Evolutionary conservation across 2,329 filamentous ascomycete species (phyloP).

Genomic region (Aspergillus neotritici): DNA sequence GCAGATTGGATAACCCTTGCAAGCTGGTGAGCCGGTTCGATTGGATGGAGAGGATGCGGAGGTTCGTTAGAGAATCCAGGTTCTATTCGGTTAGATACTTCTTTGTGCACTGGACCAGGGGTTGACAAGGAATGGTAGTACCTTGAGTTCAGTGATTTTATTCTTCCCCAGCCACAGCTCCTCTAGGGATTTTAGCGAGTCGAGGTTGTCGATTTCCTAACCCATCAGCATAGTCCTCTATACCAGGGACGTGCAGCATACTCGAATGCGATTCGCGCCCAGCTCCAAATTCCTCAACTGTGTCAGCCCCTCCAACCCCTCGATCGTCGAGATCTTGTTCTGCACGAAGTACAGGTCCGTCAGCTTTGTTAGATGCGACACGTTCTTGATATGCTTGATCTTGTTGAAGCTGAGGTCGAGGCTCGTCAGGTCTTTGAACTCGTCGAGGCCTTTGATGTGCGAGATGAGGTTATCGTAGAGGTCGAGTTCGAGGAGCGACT

Average conservation of each 20-base stretch:
- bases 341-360: slow-evolving; percentile 87
- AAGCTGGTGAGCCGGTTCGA: slow-evolving; percentile 84
- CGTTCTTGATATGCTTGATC: slow-evolving; percentile 94
- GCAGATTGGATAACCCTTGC: slow-evolving; percentile 65
- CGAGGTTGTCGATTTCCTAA: slow-evolving; percentile 77
- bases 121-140: slow-evolving; percentile 12
- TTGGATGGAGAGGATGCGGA: slow-evolving; percentile 88
- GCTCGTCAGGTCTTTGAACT: slow-evolving; percentile 66
- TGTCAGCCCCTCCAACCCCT: slow-evolving; percentile 69
- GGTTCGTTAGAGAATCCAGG: slow-evolving; percentile 66
- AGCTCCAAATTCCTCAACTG: slow-evolving; percentile 80
- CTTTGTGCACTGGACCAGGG: not conserved
- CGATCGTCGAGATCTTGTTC: slow-evolving; percentile 86
- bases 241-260: slow-evolving; percentile 21
- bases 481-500: slow-evolving; percentile 75
- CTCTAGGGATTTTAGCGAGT: slow-evolving; percentile 69
- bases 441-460: slow-evolving; percentile 77
- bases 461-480: slow-evolving; percentile 94
- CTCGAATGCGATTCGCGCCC: slow-evolving; percentile 81
- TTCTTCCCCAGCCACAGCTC: slow-evolving; percentile 95
- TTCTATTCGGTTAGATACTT: slow-evolving; percentile 40
- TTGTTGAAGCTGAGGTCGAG: slow-evolving; percentile 98
- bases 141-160: slow-evolving; percentile 80
- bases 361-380: slow-evolving; percentile 70
- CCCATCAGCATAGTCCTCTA: not conserved